Base-by-base conservation (phyloP, 2,329 filamentous ascomycete species). In the Thelonectria discophora region DNA sequence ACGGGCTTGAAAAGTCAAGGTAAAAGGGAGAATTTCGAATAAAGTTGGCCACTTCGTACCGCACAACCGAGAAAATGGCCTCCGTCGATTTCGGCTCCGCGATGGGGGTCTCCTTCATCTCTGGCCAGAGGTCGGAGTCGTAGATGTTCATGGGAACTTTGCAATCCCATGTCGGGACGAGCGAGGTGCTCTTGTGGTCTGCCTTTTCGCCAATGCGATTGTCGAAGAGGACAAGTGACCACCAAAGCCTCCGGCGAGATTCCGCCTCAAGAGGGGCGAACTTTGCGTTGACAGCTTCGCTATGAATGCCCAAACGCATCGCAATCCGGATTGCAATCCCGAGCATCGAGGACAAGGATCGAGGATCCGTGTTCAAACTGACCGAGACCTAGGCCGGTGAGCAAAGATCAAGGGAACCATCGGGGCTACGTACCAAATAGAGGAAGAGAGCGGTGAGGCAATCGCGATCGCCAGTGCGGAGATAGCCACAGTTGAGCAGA, bases 161-260 rank as follows among this genome's bases (percentile, higher is more conserved):
- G 61, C 81, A 83, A 58, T 82, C 76, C 79, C 79, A 81, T 0
- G 69, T 72, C 0, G 78, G 78, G 2, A 56, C 49, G 1, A 81
- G 65, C 0, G 61, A 64, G 0, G 73, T 62, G 4, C 65, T 62
- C 10, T 75, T 76, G 40, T 69, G 75, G 27, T 81, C 76, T 2
- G 80, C 71, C 60, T 88, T 69, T 64, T 88, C 86, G 64, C 81
- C 75, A 12, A 87, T 79, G 15, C 87, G 85, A 47, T 74, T 73
- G 66, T 90, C 88, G 57, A 88, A 85, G 3, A 84, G 71, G 0
- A 84, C 73, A 0, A 90, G 73, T 0, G 84, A 78, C 87, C 86
- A 89, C 86, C 86, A 89, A 0, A 89, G 78, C 34, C 87, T 76
- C 30, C 87, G 82, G 12, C 86, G 82, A 77, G 88, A 81, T 73